Percentiles rank a stretch among this genome's conserved stretches.
These are phyloP conservation scores for Erodium maritimum DNA, from an alignment of 345 rosid species.

Conservation along the genomic window DNA sequence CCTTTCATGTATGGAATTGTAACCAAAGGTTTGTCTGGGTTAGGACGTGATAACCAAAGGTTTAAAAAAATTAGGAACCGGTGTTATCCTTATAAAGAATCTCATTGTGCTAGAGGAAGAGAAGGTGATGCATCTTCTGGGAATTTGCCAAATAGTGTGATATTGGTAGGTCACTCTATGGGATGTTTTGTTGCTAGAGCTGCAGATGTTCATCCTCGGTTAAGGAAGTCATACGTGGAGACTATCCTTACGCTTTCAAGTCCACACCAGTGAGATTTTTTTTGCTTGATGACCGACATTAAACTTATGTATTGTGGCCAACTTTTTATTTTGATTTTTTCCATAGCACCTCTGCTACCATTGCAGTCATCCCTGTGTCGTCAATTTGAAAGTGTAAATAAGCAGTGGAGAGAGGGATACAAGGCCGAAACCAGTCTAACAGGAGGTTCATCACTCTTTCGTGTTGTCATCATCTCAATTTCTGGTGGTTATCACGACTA, in stretches of 20 bases:
- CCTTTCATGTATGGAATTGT: too few species aligned
- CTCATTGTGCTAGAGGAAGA: conserved; percentile 49
- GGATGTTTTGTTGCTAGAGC: conserved; percentile 99
- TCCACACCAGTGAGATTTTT: conserved; percentile 80
- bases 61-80: too few species aligned
- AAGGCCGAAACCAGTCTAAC: conserved; percentile 40
- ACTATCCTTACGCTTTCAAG: conserved; percentile 89
- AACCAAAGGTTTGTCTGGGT: too few species aligned
- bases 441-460: conserved; percentile 59
- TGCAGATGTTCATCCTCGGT: conserved; percentile 67
- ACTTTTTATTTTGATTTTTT: conserved; percentile 11
- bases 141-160: conserved; percentile 66
- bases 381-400: conserved; percentile 63
- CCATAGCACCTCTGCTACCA: conserved; percentile 92
- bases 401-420: conserved; percentile 79
- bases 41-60: too few species aligned
- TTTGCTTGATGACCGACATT: conserved; percentile 10
- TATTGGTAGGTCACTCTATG: conserved; percentile 96
- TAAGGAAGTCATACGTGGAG: conserved; percentile 70
- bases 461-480: conserved; percentile 71
- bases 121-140: conserved; percentile 66
- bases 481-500: conserved; percentile 87
- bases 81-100: too few species aligned
- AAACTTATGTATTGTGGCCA: conserved; percentile 12
- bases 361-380: conserved; percentile 91